phyloP scores from a whole-genome alignment of 164 flowering plant genomes.

The Tinospora cordifolia region DNA sequence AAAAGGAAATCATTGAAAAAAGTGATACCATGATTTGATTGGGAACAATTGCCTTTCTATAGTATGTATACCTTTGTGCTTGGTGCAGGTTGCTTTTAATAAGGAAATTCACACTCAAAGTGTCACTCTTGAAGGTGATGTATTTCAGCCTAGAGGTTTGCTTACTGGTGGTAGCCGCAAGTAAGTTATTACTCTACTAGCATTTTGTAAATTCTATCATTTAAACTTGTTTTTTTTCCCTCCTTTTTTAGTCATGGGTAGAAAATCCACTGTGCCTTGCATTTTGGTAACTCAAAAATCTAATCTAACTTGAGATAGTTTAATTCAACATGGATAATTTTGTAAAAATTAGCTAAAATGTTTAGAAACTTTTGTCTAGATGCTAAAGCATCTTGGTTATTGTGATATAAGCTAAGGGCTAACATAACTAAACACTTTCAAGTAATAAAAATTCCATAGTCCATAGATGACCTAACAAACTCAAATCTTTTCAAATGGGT shows the following conservation, averaged over 20 bases:
- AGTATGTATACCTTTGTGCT: background rate
- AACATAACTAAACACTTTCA: too few relatives aligned
- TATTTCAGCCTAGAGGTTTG: conserved; percentile 92
- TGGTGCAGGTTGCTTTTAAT: conserved; percentile 71
- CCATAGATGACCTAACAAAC: too few relatives aligned
- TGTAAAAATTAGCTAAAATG: too few relatives aligned
- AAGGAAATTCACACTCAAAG: conserved; percentile 52
- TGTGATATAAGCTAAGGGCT: too few relatives aligned
- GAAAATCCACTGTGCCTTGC: too few relatives aligned
- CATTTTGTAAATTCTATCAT: background rate
- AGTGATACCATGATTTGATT: background rate
- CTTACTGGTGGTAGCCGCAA: conserved; percentile 98
- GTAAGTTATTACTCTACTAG: conserved; percentile 29
- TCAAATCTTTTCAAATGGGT: too few relatives aligned
- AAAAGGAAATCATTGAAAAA: background rate
- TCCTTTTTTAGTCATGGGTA: background rate
- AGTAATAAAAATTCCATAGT: too few relatives aligned
- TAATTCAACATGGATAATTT: too few relatives aligned
- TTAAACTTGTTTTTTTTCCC: background rate
- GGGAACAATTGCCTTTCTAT: background rate
- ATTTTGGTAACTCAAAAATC: too few relatives aligned
- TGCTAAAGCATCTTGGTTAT: too few relatives aligned
- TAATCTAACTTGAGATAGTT: too few relatives aligned
- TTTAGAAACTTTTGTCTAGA: too few relatives aligned
- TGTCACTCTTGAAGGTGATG: conserved; percentile 94